These are phyloP conservation scores for Canariomyces notabilis DNA, from an alignment of 2,329 filamentous ascomycete genomes.

Conservation along the genomic window DNA sequence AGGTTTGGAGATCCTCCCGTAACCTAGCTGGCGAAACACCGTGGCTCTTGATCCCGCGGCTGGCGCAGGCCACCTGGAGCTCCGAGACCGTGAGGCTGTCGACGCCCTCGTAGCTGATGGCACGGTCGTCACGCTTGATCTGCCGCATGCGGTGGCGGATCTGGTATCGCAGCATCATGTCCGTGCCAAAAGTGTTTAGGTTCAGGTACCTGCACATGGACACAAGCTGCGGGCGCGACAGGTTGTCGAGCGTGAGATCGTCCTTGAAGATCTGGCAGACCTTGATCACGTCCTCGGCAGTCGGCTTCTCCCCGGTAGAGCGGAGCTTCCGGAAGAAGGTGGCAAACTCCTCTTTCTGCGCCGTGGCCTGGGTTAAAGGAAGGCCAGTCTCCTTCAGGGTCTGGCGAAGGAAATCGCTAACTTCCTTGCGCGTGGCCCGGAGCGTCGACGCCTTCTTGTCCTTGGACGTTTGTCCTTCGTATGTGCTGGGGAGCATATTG, in stretches of 20 bases:
- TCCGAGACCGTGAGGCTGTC: conserved; percentile 90
- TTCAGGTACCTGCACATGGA: conserved; percentile 99
- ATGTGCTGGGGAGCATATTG: conserved; percentile 94
- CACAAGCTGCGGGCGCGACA: conserved; percentile 90
- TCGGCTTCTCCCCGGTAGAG: conserved; percentile 84
- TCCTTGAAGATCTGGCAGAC: conserved; percentile 99
- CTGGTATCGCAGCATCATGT: conserved; percentile 96
- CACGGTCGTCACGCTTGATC: conserved; percentile 95
- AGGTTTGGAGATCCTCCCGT: conserved; percentile 84
- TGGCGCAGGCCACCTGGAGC: conserved; percentile 85
- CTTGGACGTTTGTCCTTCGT: conserved; percentile 85
- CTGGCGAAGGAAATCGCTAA: conserved; percentile 81
- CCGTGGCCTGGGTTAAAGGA: conserved; percentile 75
- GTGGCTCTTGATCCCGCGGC: conserved; percentile 86
- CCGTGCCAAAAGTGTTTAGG: conserved; percentile 92
- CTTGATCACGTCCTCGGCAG: conserved; percentile 88
- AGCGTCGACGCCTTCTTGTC: conserved; percentile 81
- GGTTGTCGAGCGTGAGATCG: conserved; percentile 92
- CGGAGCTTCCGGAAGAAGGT: conserved; percentile 97
- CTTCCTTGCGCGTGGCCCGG: conserved; percentile 84
- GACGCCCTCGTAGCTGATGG: conserved; percentile 90
- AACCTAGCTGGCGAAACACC: conserved; percentile 84
- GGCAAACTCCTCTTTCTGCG: conserved; percentile 88
- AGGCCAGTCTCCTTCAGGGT: conserved; percentile 92
- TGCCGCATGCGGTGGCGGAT: conserved; percentile 97